Evolutionary conservation across 1,139 yeast genomes (phyloP).

Genomic region (Pichia sp.): DNA sequence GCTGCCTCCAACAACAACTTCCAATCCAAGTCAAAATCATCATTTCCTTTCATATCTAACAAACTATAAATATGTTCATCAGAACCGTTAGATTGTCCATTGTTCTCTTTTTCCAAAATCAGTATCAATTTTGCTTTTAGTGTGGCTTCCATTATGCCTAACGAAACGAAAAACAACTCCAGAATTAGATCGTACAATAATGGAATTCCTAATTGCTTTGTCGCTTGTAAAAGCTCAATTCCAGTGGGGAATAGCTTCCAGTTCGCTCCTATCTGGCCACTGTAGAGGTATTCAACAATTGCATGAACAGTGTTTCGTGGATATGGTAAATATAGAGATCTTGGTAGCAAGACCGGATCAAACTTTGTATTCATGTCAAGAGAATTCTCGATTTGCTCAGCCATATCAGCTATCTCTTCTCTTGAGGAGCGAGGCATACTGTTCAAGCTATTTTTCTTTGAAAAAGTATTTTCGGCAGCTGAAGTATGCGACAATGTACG

Average conservation of each 20-base stretch:
- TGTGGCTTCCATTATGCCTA: constrained; percentile 48
- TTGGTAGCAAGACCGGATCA: constrained; percentile 40
- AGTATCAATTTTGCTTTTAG: constrained; percentile 20
- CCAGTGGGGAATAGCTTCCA: constrained; percentile 68
- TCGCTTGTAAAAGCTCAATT: constrained; percentile 55
- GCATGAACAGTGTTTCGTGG: constrained; percentile 57
- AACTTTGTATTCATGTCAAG: constrained; percentile 4
- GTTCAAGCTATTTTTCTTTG: neutral
- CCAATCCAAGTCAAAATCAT: constrained; percentile 61
- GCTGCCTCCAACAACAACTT: constrained; percentile 47
- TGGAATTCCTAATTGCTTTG: constrained; percentile 64
- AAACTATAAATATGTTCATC: constrained; percentile 14
- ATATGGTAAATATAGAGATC: constrained; percentile 66
- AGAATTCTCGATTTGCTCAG: neutral
- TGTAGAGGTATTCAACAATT: constrained; percentile 65
- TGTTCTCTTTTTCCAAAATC: constrained; percentile 13
- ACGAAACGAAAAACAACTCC: constrained; percentile 64
- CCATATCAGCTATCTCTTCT: neutral
- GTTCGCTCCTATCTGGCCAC: constrained; percentile 73
- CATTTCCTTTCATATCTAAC: constrained; percentile 33
- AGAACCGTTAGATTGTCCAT: constrained; percentile 16
- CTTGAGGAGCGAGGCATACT: neutral
- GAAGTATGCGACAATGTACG: neutral
- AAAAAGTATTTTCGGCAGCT: neutral
- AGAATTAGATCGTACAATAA: constrained; percentile 61